phyloP scores from a whole-genome alignment of 2,329 filamentous ascomycete genomes.

The Lachnellula subtilissima region DNA sequence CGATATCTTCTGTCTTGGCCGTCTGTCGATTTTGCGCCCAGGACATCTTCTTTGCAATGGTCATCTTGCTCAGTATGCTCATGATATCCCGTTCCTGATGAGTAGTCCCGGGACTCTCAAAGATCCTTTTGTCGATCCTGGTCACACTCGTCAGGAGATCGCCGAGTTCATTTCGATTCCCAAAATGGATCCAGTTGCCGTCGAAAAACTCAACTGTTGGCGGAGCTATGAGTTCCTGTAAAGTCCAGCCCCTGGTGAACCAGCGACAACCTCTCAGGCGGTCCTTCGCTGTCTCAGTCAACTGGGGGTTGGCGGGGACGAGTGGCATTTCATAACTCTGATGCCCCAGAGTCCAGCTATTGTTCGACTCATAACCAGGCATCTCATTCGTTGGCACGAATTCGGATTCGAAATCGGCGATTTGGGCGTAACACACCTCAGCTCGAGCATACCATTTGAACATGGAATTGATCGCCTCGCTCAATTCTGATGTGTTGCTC shows the following conservation, averaged over 20 bases:
- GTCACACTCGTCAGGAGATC: not conserved
- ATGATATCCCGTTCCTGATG: too few species aligned
- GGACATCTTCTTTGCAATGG: conserved; percentile 32
- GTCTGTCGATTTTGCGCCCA: conserved; percentile 33
- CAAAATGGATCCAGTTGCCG: not conserved
- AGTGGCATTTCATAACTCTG: too few species aligned
- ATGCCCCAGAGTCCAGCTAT: too few species aligned
- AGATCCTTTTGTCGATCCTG: not conserved
- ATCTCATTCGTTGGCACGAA: not conserved
- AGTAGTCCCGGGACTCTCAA: too few species aligned
- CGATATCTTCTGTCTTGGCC: conserved; percentile 23
- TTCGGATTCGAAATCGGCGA: conserved; percentile 6
- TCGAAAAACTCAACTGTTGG: conserved; percentile 3
- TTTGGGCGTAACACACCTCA: conserved; percentile 13
- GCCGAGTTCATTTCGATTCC: not conserved
- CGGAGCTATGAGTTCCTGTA: conserved; percentile 13
- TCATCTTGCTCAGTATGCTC: conserved; percentile 11
- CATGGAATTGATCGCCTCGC: conserved; percentile 19
- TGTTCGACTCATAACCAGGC: not conserved
- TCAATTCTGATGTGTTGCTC: conserved; percentile 11
- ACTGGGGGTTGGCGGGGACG: too few species aligned
- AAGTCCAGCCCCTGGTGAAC: conserved; percentile 14
- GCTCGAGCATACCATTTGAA: conserved; percentile 11
- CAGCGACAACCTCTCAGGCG: conserved; percentile 1
- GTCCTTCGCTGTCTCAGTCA: too few species aligned